Evolutionary conservation across 1,139 yeast genomes (phyloP), one percentile per base, ranked within the genome.

Genomic region (Kazachstania sp.): DNA sequence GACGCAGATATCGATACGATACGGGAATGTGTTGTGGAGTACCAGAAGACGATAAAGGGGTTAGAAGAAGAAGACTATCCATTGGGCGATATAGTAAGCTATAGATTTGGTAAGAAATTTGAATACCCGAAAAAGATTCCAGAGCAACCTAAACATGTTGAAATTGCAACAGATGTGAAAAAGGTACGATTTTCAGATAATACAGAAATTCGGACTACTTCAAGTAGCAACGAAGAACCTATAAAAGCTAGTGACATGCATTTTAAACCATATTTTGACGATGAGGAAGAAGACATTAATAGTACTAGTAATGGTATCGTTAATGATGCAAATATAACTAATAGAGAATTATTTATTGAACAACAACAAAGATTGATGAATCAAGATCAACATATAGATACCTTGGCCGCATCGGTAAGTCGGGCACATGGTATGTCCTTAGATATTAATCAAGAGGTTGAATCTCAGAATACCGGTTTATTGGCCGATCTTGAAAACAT

Each of bases 331-430:
- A n/a, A 32, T 15, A 45, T 57, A 3, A 53, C 66, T 1, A 61
- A 62, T 44, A 56, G 56, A 36, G 66, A 61, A 18, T 41, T 63
- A 3, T 61, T 61, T 30, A 49, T 54, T n/a, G 54, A 54, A 42
- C 67, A 64, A 38, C 63, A 59, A 44, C 60, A 61, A 43, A 58
- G 58, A 38, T 45, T 64, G 20, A 43, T 54, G 43, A 58, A 59
- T 31, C 67, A 64, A 45, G 67, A 64, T 45, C 41, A 57, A 4
- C 61, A 62, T 26, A 49, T 64, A 30, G 55, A 54, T 12, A 35
- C 53, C 3, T 45, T 64, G 16, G 53, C 64, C 1, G 38, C 45
- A 18, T 55, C 63, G 0, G 52, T 64, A 1, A 54, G 51, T 19
- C 48, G 56, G 29, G 51, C 60, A 9, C 63, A 63, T 46, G 53